These are phyloP conservation scores for Hypoxylon perforatum DNA, from an alignment of 495 filamentous ascomycete genomes.

Conservation along the genomic window DNA sequence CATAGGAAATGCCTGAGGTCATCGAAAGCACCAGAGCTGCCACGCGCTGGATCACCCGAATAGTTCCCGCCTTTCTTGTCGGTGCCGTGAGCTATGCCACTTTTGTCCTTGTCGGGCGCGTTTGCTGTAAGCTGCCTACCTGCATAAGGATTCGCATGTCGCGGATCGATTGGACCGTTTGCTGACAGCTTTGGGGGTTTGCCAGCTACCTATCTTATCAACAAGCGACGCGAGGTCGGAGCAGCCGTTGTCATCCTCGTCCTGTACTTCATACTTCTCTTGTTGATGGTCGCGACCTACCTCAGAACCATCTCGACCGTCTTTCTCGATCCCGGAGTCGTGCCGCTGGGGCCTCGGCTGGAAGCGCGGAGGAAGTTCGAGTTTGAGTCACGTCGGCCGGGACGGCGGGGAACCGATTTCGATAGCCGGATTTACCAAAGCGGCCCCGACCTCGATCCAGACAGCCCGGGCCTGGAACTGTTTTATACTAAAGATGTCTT, in stretches of 20 bases:
- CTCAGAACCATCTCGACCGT: constrained; percentile 73
- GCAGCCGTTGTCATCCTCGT: constrained; percentile 75
- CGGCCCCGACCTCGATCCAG: constrained; percentile 51
- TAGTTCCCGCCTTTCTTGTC: constrained; percentile 53
- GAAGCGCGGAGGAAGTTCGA: constrained; percentile 37
- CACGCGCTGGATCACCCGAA: constrained; percentile 59
- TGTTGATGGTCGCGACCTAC: constrained; percentile 74
- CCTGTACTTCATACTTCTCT: constrained; percentile 75
- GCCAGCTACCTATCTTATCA: constrained; percentile 73
- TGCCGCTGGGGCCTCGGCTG: constrained; percentile 66
- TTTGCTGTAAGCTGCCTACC: constrained; percentile 51
- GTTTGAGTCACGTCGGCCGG: constrained; percentile 38
- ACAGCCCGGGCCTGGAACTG: constrained; percentile 59
- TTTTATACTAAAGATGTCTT: constrained; percentile 87
- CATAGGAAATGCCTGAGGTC: constrained; percentile 43
- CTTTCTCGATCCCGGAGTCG: constrained; percentile 73
- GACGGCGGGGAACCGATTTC: constrained; percentile 46
- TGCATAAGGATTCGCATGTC: neutral
- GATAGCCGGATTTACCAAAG: constrained; percentile 53
- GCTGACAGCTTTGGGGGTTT: constrained; percentile 10
- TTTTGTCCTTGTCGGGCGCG: constrained; percentile 54
- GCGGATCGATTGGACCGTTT: constrained; percentile 6
- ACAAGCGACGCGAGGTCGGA: constrained; percentile 59
- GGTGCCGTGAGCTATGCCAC: constrained; percentile 52
- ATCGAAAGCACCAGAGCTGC: constrained; percentile 49